Evolutionary conservation across 192 early-diverging fungal species (phyloP).

Genomic region (Entomortierella beljakovae): DNA sequence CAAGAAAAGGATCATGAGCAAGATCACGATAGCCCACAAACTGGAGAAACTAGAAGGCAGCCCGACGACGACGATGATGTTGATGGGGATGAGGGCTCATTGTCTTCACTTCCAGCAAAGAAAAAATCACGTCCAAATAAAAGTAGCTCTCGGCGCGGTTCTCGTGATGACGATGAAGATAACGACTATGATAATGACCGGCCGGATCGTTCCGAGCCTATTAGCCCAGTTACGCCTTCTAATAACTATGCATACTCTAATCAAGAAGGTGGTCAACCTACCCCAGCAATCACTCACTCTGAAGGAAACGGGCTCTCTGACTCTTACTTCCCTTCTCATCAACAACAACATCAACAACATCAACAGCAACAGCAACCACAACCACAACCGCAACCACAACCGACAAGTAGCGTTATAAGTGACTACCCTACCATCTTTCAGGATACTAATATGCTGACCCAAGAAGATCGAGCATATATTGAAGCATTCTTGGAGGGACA

Average conservation of each 20-base stretch:
- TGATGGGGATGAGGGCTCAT: not conserved
- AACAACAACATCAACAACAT: slow-evolving; percentile 3
- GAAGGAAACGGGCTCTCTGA: not conserved
- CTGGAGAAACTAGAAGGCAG: slow-evolving; percentile 3
- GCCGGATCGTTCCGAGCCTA: slow-evolving; percentile 10
- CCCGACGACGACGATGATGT: slow-evolving; percentile 32
- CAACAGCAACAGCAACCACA: slow-evolving; percentile 5
- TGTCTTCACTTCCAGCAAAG: slow-evolving; percentile 20
- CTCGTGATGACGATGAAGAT: slow-evolving; percentile 22
- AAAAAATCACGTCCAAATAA: slow-evolving; percentile 27
- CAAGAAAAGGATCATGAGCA: slow-evolving; percentile 23
- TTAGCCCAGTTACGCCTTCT: slow-evolving; percentile 32
- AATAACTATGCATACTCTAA: slow-evolving; percentile 14
- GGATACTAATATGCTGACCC: slow-evolving; percentile 36
- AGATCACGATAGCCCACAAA: slow-evolving; percentile 4
- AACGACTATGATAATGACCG: slow-evolving; percentile 24
- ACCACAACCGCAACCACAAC: too few species aligned
- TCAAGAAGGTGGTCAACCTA: slow-evolving; percentile 20
- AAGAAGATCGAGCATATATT: slow-evolving; percentile 40
- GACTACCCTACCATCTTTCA: slow-evolving; percentile 47
- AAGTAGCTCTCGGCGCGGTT: slow-evolving; percentile 26
- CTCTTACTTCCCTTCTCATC: slow-evolving; percentile 16
- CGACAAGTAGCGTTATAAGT: not conserved
- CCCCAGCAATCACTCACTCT: not conserved
- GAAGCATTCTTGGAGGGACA: slow-evolving; percentile 44